These are phyloP conservation scores for Malbranchea zuffiana DNA, from an alignment of 2,329 filamentous ascomycete species.

Conservation along the genomic window DNA sequence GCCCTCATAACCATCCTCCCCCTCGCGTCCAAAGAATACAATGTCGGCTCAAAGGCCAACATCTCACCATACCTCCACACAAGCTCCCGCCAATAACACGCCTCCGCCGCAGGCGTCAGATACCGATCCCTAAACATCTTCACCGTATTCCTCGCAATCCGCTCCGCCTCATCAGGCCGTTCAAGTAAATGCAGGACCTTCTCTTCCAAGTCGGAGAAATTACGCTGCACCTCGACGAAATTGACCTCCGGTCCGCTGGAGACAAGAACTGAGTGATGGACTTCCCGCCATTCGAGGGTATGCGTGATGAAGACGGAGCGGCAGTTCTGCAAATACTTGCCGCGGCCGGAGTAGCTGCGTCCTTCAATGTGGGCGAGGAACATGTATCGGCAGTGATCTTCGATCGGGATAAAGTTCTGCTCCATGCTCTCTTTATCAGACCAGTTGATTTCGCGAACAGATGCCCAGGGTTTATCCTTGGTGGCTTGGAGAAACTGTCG, in stretches of 20 bases:
- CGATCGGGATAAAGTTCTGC: constrained; percentile 38
- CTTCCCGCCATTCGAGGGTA: constrained; percentile 39
- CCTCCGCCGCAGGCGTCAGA: constrained; percentile 44
- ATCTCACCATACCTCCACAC: constrained; percentile 29
- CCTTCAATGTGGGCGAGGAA: constrained; percentile 46
- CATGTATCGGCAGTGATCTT: constrained; percentile 46
- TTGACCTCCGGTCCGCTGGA: constrained; percentile 40
- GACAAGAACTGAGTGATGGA: constrained; percentile 38
- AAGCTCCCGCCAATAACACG: constrained; percentile 45
- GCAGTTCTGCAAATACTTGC: constrained; percentile 46
- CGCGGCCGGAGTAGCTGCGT: constrained; percentile 43
- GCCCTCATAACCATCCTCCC: constrained; percentile 25
- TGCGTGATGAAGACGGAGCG: constrained; percentile 41
- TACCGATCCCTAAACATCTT: constrained; percentile 43
- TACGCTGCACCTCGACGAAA: constrained; percentile 38
- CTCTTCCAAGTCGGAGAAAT: constrained; percentile 47
- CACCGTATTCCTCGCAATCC: constrained; percentile 41
- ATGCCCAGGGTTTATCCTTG: constrained; percentile 37
- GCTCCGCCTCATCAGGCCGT: constrained; percentile 35
- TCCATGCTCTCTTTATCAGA: constrained; percentile 29
- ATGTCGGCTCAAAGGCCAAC: constrained; percentile 33
- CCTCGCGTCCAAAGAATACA: constrained; percentile 22
- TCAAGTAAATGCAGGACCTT: constrained; percentile 36
- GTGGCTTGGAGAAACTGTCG: constrained; percentile 31
- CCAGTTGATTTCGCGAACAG: constrained; percentile 35